Evolutionary conservation across 2,329 filamentous ascomycete genomes (phyloP).

Genomic region (Macrophomina pseudophaseolina): DNA sequence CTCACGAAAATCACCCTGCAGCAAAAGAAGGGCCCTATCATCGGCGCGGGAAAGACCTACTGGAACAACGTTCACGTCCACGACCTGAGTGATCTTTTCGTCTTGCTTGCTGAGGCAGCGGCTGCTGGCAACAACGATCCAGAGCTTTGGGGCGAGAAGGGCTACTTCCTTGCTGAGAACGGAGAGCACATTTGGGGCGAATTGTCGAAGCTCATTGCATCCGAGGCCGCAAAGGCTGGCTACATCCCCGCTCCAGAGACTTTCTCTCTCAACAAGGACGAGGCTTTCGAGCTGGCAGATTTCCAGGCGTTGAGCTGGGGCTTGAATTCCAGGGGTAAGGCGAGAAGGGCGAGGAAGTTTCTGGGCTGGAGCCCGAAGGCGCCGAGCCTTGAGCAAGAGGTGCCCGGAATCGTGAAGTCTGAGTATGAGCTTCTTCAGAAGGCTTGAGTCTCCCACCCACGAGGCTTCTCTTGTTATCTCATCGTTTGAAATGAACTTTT

Average conservation of each 20-base stretch:
- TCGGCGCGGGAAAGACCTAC: conserved; percentile 62
- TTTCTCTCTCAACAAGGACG: conserved; percentile 9
- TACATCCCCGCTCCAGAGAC: conserved; percentile 5
- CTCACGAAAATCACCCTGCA: conserved; percentile 58
- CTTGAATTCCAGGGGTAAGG: conserved; percentile 52
- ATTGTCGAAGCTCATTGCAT: conserved; percentile 48
- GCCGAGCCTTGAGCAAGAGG: conserved; percentile 28
- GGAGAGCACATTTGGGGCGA: conserved; percentile 69
- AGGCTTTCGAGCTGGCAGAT: conserved; percentile 15
- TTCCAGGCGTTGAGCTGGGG: conserved; percentile 20
- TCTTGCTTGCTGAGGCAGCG: conserved; percentile 62
- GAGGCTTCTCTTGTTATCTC: neutral
- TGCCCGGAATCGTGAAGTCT: conserved; percentile 12
- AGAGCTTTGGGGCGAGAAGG: conserved; percentile 62
- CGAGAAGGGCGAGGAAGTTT: conserved; percentile 60
- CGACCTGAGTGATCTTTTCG: conserved; percentile 63
- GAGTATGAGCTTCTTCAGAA: conserved; percentile 23
- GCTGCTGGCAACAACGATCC: conserved; percentile 51
- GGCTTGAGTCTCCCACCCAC: neutral
- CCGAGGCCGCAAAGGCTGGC: conserved; percentile 50
- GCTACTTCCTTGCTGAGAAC: conserved; percentile 72
- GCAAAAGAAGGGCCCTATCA: conserved; percentile 57
- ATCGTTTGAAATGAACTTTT: too few species aligned
- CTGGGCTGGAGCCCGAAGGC: conserved; percentile 64
- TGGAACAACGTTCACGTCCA: conserved; percentile 66